Base-by-base conservation (phyloP, 1,139 yeast genomes). In the Pichia kudriavzevii region DNA sequence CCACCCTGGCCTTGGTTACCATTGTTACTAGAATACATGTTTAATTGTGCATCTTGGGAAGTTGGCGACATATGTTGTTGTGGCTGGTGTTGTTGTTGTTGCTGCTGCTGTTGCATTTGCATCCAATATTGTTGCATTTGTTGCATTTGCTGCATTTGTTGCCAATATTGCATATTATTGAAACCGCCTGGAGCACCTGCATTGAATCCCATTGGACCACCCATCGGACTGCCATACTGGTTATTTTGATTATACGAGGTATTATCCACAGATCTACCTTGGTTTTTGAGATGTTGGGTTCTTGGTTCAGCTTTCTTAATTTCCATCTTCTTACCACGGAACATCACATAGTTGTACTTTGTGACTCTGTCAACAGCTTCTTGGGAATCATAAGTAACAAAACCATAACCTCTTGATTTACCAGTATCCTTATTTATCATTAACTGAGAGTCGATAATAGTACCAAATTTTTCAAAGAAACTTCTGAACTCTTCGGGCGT, bases 371-470 rank as follows among this genome's bases (percentile, higher is more conserved):
- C 98, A 30, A 91, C 97, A 10, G 97, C 97, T 35, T 81, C 91
- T 23, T 95, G 95, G 19, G 94, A 76, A 54, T 91, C 98, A 59
- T 82, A 91, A 8, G 99, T 91, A 46, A 91, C 91, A 60, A 91
- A 91, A 0, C 99, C 99, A 60, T 91, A 91, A 20, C 99, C 99
- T 64, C 98, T 74, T 4, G 97, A 88, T 55, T 95, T 75, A 41
- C 98, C 98, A 7, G 97, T 85, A 58, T 91, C 97, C 61, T 91
- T 93, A 60, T 91, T 97, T 52, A 93, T 75, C 99, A 91, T 91
- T 47, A 91, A 72, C 61, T 91, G 97, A 30, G 97, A 95, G 62
- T 93, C 98, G 49, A 91, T 83, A 42, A 91, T 93, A 31, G 79
- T 78, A 50, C 98, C 98, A 60, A 82, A 91, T 59, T 81, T 83